Evolutionary conservation across 2,329 filamentous ascomycete genomes (phyloP), one percentile per base, ranked within the genome.

Genomic region (Tolypocladium capitatum): DNA sequence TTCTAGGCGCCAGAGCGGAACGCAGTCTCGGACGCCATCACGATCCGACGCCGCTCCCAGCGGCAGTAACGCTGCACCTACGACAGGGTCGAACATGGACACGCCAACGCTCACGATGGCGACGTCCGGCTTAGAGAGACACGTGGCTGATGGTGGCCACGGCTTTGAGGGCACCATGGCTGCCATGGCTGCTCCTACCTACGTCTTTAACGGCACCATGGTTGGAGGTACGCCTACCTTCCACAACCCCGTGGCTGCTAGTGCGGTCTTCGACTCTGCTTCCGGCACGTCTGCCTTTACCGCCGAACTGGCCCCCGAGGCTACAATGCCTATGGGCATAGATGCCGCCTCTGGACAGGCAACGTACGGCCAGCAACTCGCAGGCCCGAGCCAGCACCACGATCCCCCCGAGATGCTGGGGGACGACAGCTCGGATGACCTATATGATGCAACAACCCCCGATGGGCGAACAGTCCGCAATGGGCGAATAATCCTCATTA

Each of bases 241-340:
- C 8, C 31, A 35, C 10, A 24, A 20, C 16, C 10, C 31, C 40
- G 24, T 43, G 46, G 8, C 16, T 13, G 18, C n/a, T 3, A 38
- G 14, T 16, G 47, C 24, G 50, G 21, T 55, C 52, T 4, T 47
- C 38, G 51, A 55, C 20, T 48, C 54, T 42, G 47, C 52, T 34
- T 48, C 59, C 1, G 52, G 53, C 2, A 51, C 52, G 1, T 70
- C 69, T 1, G 58, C 57, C 1, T 73, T 73, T 46, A 72, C 69
- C 0, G 55, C 67, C 0, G 65, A 71, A 49, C 53, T 73, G 7
- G 63, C 70, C 0, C 52, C 64, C 1, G 69, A 73, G 44, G 63
- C 66, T 2, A 70, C 65, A 53, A 66, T 69, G 66, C 58, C 73
- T 53, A 54, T 61, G 35, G 50, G 48, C 30, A 58, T 64, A 53